phyloP scores from a whole-genome alignment of 75 land plant species.

The Pinus albicaulis region DNA sequence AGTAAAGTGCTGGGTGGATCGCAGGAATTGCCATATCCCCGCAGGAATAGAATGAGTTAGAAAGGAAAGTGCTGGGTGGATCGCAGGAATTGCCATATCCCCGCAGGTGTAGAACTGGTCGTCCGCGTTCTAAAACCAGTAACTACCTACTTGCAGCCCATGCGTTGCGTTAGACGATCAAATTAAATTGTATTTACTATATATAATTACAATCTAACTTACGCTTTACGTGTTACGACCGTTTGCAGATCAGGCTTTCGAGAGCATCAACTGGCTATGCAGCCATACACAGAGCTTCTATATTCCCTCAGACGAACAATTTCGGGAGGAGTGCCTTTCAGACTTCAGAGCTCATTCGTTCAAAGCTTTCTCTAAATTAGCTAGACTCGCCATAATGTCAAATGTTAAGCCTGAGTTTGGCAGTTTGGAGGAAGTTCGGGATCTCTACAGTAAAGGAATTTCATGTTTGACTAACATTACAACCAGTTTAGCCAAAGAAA shows the following conservation, averaged over 20 bases:
- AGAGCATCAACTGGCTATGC: constrained; percentile 14
- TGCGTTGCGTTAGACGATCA: not conserved
- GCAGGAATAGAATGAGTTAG: not conserved
- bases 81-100: constrained; percentile 23
- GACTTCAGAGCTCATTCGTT: constrained; percentile 22
- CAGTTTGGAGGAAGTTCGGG: constrained; percentile 14
- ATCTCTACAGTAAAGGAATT: constrained; percentile 19
- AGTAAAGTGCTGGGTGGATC: constrained; percentile 22
- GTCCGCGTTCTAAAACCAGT: constrained; percentile 16
- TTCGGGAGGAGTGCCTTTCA: constrained; percentile 24
- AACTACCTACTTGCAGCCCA: not conserved
- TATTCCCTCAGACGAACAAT: constrained; percentile 52
- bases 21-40: no score
- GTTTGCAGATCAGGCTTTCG: constrained; percentile 4
- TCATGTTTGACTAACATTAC: not conserved
- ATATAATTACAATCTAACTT: constrained; percentile 2
- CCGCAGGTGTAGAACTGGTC: constrained; percentile 29
- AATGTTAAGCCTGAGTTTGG: not conserved
- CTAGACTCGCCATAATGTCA: not conserved
- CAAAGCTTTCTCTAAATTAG: constrained; percentile 3
- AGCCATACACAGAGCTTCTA: not conserved
- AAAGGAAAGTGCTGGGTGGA: constrained; percentile 15
- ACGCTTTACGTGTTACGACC: no score
- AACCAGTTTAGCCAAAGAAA: not conserved
- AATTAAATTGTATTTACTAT: not conserved